These are phyloP conservation scores for Psophocarpus tetragonolobus DNA, from an alignment of 306 rosid species.

Conservation along the genomic window DNA sequence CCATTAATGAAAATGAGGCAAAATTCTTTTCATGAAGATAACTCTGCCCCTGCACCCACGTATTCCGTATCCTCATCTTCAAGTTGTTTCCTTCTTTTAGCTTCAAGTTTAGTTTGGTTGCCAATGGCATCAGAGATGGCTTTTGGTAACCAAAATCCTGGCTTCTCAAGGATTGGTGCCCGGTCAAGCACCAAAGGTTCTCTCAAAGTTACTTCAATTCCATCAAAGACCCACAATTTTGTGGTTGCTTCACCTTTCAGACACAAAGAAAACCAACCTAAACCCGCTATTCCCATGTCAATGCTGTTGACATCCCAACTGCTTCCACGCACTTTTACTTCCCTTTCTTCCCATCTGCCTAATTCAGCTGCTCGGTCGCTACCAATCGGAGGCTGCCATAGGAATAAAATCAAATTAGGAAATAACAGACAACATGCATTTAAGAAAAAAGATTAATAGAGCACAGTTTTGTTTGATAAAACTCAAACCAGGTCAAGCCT, in stretches of 20 bases:
- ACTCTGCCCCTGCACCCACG: slow-evolving; percentile 40
- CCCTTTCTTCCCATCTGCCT: slow-evolving; percentile 71
- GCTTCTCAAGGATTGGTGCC: slow-evolving; percentile 71
- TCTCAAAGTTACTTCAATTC: slow-evolving; percentile 71
- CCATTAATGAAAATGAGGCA: slow-evolving; percentile 26
- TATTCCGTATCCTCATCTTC: slow-evolving; percentile 43
- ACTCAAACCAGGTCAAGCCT: background rate
- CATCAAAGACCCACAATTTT: slow-evolving; percentile 69
- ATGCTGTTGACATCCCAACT: slow-evolving; percentile 82
- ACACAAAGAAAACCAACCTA: slow-evolving; percentile 83
- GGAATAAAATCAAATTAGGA: slow-evolving; percentile 24
- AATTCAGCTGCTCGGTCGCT: slow-evolving; percentile 56
- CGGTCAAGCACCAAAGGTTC: slow-evolving; percentile 92
- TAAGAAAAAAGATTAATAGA: background rate
- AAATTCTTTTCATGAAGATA: slow-evolving; percentile 44
- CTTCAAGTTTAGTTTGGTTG: slow-evolving; percentile 67
- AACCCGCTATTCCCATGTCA: slow-evolving; percentile 78
- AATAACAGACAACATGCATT: slow-evolving; percentile 5
- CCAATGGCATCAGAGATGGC: slow-evolving; percentile 74
- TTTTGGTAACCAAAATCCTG: slow-evolving; percentile 88
- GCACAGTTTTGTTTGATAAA: background rate
- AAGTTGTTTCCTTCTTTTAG: slow-evolving; percentile 55
- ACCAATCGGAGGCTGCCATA: slow-evolving; percentile 77
- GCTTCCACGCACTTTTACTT: slow-evolving; percentile 69
- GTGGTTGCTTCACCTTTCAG: slow-evolving; percentile 88